phyloP scores from a whole-genome alignment of 139 green algal species.

The Volvox africanus region DNA sequence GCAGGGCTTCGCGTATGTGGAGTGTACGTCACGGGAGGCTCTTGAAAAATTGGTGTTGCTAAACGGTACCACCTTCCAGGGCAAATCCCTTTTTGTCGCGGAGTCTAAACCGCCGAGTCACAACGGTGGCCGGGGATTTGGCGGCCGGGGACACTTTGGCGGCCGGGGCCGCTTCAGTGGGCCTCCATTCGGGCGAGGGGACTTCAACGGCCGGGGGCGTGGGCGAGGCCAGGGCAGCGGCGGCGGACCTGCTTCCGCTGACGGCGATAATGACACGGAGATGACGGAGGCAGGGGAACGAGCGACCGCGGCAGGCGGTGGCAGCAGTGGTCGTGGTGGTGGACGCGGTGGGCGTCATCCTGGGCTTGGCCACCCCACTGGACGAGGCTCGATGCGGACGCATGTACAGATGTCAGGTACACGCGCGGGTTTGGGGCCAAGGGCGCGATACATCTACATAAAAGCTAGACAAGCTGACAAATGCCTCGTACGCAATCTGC shows the following conservation, averaged over 20 bases:
- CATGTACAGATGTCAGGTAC: conserved; percentile 35
- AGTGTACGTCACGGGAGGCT: conserved; percentile 71
- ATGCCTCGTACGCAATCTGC: too few relatives aligned
- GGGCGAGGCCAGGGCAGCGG: not conserved
- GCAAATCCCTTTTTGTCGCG: conserved; percentile 71
- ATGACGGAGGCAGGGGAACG: not conserved
- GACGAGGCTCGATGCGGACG: not conserved
- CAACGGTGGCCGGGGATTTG: not conserved
- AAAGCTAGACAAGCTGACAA: too few relatives aligned
- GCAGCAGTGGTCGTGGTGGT: not conserved
- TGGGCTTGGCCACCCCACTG: conserved; percentile 4
- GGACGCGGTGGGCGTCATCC: not conserved
- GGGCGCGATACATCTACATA: too few relatives aligned
- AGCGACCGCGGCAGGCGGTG: not conserved
- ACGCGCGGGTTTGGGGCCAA: too few relatives aligned
- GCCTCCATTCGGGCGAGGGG: not conserved
- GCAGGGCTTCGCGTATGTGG: conserved; percentile 88
- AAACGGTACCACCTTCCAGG: conserved; percentile 65
- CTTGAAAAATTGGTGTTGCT: conserved; percentile 67
- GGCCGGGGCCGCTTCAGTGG: conserved; percentile 10
- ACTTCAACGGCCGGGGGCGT: not conserved
- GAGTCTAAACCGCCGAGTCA: conserved; percentile 72
- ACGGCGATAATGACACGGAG: conserved; percentile 18
- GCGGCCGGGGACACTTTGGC: not conserved
- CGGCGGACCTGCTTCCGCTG: not conserved